Evolutionary conservation across 2,329 filamentous ascomycete species (phyloP).

Genomic region (Erysiphe pisi): DNA sequence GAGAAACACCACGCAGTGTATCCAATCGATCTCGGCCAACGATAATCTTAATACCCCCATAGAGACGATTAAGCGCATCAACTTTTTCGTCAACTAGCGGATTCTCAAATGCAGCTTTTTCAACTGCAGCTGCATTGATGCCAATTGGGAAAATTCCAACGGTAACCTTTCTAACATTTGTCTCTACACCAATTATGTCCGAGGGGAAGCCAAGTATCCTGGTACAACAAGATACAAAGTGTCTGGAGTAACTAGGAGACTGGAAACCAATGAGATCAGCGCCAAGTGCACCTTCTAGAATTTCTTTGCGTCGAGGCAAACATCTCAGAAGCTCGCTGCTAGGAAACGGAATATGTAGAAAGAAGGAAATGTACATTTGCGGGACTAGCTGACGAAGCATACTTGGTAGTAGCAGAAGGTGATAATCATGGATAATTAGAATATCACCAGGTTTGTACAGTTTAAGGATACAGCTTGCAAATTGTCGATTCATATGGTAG

Average conservation of each 20-base stretch:
- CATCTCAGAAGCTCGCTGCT: conserved; percentile 93
- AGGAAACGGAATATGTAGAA: conserved; percentile 85
- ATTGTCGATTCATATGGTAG: conserved; percentile 82
- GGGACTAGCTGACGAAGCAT: conserved; percentile 76
- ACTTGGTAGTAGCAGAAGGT: conserved; percentile 78
- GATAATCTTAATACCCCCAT: conserved; percentile 86
- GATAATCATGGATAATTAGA: conserved; percentile 88
- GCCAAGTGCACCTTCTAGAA: conserved; percentile 79
- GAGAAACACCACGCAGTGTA: conserved; percentile 83
- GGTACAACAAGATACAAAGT: conserved; percentile 90
- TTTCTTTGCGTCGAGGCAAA: conserved; percentile 74
- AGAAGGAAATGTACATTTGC: conserved; percentile 90
- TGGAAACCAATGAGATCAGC: conserved; percentile 93
- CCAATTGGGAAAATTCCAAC: conserved; percentile 93
- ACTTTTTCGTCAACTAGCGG: conserved; percentile 61
- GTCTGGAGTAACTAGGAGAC: conserved; percentile 86
- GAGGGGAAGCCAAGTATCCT: conserved; percentile 84
- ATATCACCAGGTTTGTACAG: conserved; percentile 88
- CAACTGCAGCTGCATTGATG: conserved; percentile 74
- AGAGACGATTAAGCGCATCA: conserved; percentile 60
- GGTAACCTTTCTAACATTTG: conserved; percentile 77
- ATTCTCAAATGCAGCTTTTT: conserved; percentile 61
- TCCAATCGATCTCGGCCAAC: conserved; percentile 91
- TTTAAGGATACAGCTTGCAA: conserved; percentile 78
- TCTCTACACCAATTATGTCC: conserved; percentile 72